Conservation (phyloP, 805 yeast species). For the Cyberlindnera veronae region DNA sequence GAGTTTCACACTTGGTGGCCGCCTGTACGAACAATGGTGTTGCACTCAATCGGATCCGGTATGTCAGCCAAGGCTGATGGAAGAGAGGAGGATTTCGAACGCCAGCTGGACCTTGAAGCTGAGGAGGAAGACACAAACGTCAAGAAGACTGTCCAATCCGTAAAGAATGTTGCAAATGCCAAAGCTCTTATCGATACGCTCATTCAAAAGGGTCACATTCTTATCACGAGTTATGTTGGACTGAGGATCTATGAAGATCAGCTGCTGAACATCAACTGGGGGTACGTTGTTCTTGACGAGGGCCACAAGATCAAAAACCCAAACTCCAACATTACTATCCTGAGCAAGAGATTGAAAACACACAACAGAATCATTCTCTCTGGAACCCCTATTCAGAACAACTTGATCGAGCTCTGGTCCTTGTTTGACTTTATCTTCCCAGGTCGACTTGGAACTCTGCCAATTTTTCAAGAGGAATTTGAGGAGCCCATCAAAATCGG, state of each 20-base stretch:
- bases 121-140: constrained; percentile 38
- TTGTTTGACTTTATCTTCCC: constrained; percentile 94
- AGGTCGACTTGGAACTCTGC: constrained; percentile 90
- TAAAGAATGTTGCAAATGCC: constrained; percentile 38
- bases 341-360: constrained; percentile 81
- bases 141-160: constrained; percentile 25
- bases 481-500: constrained; percentile 91
- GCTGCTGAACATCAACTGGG: constrained; percentile 74
- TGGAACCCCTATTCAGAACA: constrained; percentile 97
- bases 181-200: constrained; percentile 53
- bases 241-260: constrained; percentile 62
- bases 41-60: constrained; percentile 92
- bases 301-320: constrained; percentile 98
- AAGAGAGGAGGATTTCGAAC: constrained; percentile 51
- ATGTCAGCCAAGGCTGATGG: constrained; percentile 48
- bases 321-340: constrained; percentile 78
- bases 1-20: constrained; percentile 99
- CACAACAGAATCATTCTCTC: constrained; percentile 84
- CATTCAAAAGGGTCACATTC: constrained; percentile 67
- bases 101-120: constrained; percentile 38
- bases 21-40: constrained; percentile 75
- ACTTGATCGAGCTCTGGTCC: constrained; percentile 89
- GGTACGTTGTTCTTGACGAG: constrained; percentile 88
- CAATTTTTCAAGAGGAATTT: constrained; percentile 90
- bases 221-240: constrained; percentile 91